Evolutionary conservation across 2,329 filamentous ascomycete genomes (phyloP).

Genomic region (Penicillium sp.): DNA sequence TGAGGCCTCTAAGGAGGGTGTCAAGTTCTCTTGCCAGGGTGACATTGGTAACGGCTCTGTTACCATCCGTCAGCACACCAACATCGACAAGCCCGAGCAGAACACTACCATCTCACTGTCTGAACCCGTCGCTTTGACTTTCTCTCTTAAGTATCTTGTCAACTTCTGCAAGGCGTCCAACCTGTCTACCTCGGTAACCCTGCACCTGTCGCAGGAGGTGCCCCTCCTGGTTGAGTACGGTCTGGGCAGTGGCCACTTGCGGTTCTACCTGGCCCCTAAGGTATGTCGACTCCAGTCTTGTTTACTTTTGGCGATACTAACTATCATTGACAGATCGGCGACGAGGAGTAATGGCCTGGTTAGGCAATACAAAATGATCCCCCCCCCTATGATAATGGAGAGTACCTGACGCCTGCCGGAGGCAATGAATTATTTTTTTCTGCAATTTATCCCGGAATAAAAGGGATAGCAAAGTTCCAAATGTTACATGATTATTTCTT

Average conservation of each 20-base stretch:
- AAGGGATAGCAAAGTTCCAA: slow-evolving; percentile 19
- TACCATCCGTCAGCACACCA: slow-evolving; percentile 82
- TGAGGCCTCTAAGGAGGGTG: slow-evolving; percentile 93
- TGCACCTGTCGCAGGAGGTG: slow-evolving; percentile 94
- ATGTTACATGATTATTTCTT: slow-evolving; percentile 16
- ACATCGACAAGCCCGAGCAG: slow-evolving; percentile 82
- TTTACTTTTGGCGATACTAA: slow-evolving; percentile 33
- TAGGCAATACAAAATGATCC: slow-evolving; percentile 24
- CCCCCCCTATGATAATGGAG: slow-evolving; percentile 29
- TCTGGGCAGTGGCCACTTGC: slow-evolving; percentile 80
- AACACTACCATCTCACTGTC: slow-evolving; percentile 87
- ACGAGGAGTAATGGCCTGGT: slow-evolving; percentile 45
- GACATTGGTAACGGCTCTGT: slow-evolving; percentile 96
- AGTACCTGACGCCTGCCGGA: slow-evolving; percentile 48
- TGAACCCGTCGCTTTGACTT: slow-evolving; percentile 91
- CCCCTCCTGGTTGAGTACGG: slow-evolving; percentile 92
- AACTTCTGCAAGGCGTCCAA: slow-evolving; percentile 99
- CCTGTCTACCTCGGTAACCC: slow-evolving; percentile 77
- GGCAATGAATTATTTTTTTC: slow-evolving; percentile 46
- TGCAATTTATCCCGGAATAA: slow-evolving; percentile 13
- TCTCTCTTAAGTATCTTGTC: slow-evolving; percentile 98
- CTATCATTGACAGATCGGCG: slow-evolving; percentile 58
- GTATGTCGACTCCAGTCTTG: slow-evolving; percentile 50
- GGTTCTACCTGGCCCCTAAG: slow-evolving; percentile 99
- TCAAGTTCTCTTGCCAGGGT: slow-evolving; percentile 90